These are phyloP conservation scores for Metarhizium album DNA, from an alignment of 2,329 filamentous ascomycete genomes.

Conservation along the genomic window DNA sequence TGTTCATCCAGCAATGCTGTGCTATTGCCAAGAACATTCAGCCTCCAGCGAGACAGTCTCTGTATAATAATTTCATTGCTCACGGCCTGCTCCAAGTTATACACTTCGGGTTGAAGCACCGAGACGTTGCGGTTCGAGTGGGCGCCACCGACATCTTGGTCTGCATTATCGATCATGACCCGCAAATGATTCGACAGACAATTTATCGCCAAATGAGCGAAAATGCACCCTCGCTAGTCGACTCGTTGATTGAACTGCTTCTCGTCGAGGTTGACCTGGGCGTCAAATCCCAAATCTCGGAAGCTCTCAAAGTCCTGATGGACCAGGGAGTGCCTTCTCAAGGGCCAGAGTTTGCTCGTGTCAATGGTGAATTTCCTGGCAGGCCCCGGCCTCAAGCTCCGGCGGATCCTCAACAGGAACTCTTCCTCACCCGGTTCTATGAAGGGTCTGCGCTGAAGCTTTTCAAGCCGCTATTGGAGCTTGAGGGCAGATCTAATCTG, in stretches of 20 bases:
- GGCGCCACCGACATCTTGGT: constrained; percentile 91
- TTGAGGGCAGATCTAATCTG: constrained; percentile 60
- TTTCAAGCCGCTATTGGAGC: constrained; percentile 74
- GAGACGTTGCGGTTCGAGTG: constrained; percentile 74
- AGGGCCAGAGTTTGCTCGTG: constrained; percentile 47
- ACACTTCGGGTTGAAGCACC: constrained; percentile 78
- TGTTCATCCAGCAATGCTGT: constrained; percentile 95
- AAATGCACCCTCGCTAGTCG: constrained; percentile 74
- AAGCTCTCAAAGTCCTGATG: constrained; percentile 87
- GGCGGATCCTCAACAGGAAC: constrained; percentile 65
- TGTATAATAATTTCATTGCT: constrained; percentile 84
- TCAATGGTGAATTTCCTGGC: constrained; percentile 56
- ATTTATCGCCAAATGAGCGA: constrained; percentile 89
- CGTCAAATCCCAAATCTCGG: constrained; percentile 89
- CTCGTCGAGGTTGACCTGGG: constrained; percentile 86
- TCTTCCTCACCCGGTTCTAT: constrained; percentile 83
- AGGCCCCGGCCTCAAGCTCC: constrained; percentile 45
- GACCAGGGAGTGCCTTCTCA: constrained; percentile 51
- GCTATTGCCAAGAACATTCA: constrained; percentile 91
- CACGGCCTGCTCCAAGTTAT: constrained; percentile 85
- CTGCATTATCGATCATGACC: constrained; percentile 90
- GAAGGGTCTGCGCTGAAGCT: constrained; percentile 75
- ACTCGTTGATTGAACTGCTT: constrained; percentile 84
- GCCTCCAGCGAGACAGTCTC: constrained; percentile 62
- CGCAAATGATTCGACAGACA: constrained; percentile 84